Percentiles rank a stretch among this genome's conserved stretches.
Evolutionary conservation across 805 yeast genomes (phyloP).

Genomic region (Pichia membranifaciens): DNA sequence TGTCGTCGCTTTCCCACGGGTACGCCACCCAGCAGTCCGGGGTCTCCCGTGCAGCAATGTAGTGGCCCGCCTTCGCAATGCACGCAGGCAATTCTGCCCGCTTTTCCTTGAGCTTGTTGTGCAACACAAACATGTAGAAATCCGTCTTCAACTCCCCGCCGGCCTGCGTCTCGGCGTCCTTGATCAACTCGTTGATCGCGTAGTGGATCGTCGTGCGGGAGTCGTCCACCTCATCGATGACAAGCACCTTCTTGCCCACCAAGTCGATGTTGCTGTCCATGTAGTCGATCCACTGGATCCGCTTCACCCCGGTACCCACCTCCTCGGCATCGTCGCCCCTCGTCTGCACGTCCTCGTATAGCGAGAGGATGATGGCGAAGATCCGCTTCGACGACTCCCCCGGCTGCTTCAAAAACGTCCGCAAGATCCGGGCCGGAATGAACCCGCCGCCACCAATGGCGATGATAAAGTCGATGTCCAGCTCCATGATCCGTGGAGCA

Average conservation of each 20-base stretch:
- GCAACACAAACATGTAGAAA: conserved; percentile 72
- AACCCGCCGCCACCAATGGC: conserved; percentile 91
- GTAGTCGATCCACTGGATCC: conserved; percentile 84
- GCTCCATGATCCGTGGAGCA: conserved; percentile 56
- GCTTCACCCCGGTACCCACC: conserved; percentile 61
- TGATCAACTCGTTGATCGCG: conserved; percentile 67
- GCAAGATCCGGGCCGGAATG: conserved; percentile 92
- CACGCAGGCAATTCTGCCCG: conserved; percentile 65
- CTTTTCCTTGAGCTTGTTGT: conserved; percentile 68
- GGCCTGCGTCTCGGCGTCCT: conserved; percentile 63
- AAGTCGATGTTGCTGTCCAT: conserved; percentile 54
- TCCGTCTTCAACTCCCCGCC: conserved; percentile 47
- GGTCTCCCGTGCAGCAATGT: conserved; percentile 68
- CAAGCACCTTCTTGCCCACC: conserved; percentile 63
- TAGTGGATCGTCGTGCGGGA: conserved; percentile 80
- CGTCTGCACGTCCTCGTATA: conserved; percentile 76
- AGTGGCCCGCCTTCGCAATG: conserved; percentile 49
- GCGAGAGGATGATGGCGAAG: conserved; percentile 89
- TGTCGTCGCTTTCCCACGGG: conserved; percentile 81
- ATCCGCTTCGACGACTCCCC: conserved; percentile 87
- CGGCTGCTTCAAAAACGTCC: conserved; percentile 85
- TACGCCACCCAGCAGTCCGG: conserved; percentile 83
- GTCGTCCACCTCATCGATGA: conserved; percentile 83
- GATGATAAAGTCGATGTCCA: conserved; percentile 84
- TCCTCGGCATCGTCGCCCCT: conserved; percentile 50